phyloP scores from a whole-genome alignment of 2,329 filamentous ascomycete genomes.

The Arachnopeziza araneosa region DNA sequence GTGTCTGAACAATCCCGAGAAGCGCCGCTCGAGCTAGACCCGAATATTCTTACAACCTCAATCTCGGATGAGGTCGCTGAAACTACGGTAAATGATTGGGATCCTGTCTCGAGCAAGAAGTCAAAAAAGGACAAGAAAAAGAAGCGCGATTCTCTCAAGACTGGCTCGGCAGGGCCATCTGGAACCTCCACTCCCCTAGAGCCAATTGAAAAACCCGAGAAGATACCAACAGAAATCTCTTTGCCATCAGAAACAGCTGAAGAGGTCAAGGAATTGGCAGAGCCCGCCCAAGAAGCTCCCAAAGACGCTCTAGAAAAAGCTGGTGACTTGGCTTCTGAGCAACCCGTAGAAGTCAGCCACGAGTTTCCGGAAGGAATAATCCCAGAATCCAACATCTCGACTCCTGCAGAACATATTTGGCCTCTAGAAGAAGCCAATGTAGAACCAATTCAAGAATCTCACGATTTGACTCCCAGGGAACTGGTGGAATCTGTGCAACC shows the following conservation, averaged over 20 bases:
- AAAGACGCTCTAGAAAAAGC: background rate
- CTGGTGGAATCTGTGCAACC: background rate
- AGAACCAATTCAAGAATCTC: background rate
- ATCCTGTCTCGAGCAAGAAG: constrained; percentile 11
- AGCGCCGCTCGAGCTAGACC: background rate
- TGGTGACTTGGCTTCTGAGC: background rate
- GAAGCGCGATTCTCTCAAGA: constrained; percentile 4
- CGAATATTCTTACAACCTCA: background rate
- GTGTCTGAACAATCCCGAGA: background rate
- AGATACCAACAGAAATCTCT: background rate
- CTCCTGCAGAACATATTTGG: background rate
- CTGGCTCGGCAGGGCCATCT: constrained; percentile 4
- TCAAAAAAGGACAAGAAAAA: constrained; percentile 13
- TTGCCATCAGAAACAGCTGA: background rate
- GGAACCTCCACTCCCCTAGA: constrained; percentile 7
- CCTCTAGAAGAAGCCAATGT: background rate
- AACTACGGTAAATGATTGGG: background rate
- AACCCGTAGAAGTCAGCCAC: background rate
- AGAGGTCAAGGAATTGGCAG: background rate
- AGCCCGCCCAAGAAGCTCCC: background rate
- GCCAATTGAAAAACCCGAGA: background rate
- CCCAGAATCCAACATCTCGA: background rate
- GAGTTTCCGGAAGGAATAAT: background rate
- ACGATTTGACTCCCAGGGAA: background rate
- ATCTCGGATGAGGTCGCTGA: background rate